Evolutionary conservation across 768 basidiomycete genomes (phyloP).

Genomic region (Lyophyllum shimeji): DNA sequence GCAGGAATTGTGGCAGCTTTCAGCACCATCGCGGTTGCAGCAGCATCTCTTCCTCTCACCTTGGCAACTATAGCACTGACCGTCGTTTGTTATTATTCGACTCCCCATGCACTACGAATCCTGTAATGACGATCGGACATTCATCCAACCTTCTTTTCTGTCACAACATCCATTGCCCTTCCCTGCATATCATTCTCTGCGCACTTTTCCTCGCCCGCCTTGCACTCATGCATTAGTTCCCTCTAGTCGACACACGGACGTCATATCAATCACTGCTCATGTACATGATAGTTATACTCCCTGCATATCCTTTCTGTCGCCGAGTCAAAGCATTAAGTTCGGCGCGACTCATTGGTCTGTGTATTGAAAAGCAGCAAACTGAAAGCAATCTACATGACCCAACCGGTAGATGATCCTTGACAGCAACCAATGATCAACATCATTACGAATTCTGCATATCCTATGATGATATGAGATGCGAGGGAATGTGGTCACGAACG

Average conservation of each 20-base stretch:
- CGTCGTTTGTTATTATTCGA: slow-evolving; percentile 41
- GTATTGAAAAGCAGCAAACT: too few species aligned
- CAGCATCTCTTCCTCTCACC: slow-evolving; percentile 33
- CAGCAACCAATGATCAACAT: too few species aligned
- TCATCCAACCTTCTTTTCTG: background rate
- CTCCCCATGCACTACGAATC: slow-evolving; percentile 33
- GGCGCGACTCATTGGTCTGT: too few species aligned
- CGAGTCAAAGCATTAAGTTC: too few species aligned
- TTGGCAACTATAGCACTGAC: slow-evolving; percentile 36
- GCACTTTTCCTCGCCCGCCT: background rate
- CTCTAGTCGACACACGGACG: background rate
- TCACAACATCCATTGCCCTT: background rate
- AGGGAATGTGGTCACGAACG: too few species aligned
- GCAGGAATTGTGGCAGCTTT: slow-evolving; percentile 20
- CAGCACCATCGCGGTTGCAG: slow-evolving; percentile 23
- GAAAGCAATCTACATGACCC: too few species aligned
- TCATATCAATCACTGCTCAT: background rate
- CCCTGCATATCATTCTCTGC: background rate
- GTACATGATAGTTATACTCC: background rate
- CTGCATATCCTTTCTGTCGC: background rate
- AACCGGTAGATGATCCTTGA: too few species aligned
- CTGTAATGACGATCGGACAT: slow-evolving; percentile 16
- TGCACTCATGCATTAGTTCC: background rate
- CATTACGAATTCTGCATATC: too few species aligned
- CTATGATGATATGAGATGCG: too few species aligned